Evolutionary conservation across 164 flowering plant species (phyloP).

Genomic region (Kalanchoe fedtschenkoi): DNA sequence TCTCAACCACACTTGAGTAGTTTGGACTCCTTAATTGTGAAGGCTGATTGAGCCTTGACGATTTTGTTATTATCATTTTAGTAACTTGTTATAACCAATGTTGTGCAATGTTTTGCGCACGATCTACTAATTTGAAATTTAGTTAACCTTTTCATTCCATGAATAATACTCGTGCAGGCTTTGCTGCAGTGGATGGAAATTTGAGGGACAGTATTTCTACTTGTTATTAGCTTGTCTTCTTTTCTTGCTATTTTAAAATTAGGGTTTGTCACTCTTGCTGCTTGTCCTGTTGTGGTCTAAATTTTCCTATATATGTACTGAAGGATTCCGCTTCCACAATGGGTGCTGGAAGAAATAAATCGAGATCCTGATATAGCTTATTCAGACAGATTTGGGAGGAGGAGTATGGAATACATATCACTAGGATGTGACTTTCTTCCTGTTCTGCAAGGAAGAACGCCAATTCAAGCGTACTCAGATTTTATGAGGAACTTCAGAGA

Average conservation of each 20-base stretch:
- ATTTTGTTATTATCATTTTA: no score
- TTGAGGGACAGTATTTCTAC: no score
- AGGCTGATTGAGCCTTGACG: neutral
- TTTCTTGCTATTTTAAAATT: neutral
- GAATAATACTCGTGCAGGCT: neutral
- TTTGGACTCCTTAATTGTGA: neutral
- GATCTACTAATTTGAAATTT: neutral
- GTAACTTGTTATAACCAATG: no score
- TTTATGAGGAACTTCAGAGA: constrained; percentile 58
- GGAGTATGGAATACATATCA: constrained; percentile 53
- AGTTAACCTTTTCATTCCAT: neutral
- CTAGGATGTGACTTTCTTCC: constrained; percentile 62
- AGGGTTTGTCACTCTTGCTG: neutral
- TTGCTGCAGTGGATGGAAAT: neutral
- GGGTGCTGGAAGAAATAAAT: constrained; percentile 53
- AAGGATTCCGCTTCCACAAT: constrained; percentile 66
- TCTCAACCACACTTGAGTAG: neutral
- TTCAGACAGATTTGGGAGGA: constrained; percentile 54
- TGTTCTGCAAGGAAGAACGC: constrained; percentile 51
- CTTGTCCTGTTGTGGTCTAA: neutral
- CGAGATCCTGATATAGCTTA: constrained; percentile 48
- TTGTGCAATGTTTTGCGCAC: no score
- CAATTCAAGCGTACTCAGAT: constrained; percentile 62
- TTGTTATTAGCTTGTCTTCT: neutral
- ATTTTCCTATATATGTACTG: constrained; percentile 3